Evolutionary conservation across 345 rosid genomes (phyloP), one percentile per base, ranked within the genome.

Genomic region (Acer negundo): DNA sequence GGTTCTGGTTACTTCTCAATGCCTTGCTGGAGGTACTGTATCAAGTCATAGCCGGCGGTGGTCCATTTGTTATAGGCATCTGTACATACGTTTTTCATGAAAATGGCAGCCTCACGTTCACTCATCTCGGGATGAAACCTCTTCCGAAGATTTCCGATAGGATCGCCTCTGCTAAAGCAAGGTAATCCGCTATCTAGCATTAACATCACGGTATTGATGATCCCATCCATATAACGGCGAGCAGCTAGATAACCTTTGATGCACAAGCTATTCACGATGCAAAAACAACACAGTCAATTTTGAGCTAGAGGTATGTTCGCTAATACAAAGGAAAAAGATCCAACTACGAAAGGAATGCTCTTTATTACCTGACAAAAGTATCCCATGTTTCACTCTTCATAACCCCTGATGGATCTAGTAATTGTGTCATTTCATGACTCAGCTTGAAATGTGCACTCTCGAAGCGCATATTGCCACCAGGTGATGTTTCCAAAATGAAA

Each of bases 371-470:
- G 16, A 93, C 93, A 67, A 94, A 97, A 16, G 82, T 89, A 49
- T 84, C 67, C 99, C 98, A 91, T 16, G 93, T 90, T 55, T 94
- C 95, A 77, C 99, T 94, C 82, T 94, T 97, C 98, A 97, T 91
- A 67, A 84, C 88, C 58, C 97, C 96, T 0, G 98, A 93, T 7
- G 98, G 99, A 66, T 97, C 98, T 53, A 93, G 86, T 67, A 97
- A 84, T 61, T 97, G 99, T 65, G 99, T 97, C 99, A 97, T 94
- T 86, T 97, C 99, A 68, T 97, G 98, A 88, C 98, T 97, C 87
- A 97, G 86, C 83, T 97, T 97, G 87, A 97, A 94, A 85, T 97
- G 97, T 24, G 98, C 99, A 78, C 92, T 97, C 86, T 97, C 99
- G 40, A 97, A 97, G 51, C 97, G 88, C 98, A 94, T 93, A 82